Base-by-base conservation (phyloP, 192 early-diverging fungal genomes). In the Umbelopsis isabellina region DNA sequence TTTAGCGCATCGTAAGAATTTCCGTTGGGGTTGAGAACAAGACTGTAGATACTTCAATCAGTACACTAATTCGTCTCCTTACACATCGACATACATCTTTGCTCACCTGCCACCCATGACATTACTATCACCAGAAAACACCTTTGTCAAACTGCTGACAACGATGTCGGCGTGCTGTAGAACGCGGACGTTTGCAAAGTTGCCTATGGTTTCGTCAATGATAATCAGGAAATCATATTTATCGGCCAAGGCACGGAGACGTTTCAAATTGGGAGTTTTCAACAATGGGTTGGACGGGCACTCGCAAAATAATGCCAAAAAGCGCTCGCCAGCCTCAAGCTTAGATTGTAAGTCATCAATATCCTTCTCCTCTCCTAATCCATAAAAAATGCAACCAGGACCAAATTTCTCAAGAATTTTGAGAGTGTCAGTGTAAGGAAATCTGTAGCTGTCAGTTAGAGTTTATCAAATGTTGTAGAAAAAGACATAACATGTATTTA, bases 361-460 rank as follows among this genome's bases (percentile, higher is more conserved):
- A 67, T 94, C 93, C 4, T 68, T 58, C n/a, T 83, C 83, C 48
- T 91, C 89, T 44, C 95, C 95, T 66, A 91, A 77, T n/a, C 94
- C 96, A 64, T 92, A 88, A 75, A 97, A 96, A 75, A 92, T 83
- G 49, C 89, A 92, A 25, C 97, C 95, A 49, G 91, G 79, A 0
- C 95, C 96, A 84, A 97, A 97, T 79, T 97, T 96, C 80, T 99
- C 80, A 66, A 97, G 86, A 46, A 99, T 93, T 80, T 99, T 99
- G 23, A 99, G 84, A n/a, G 95, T 96, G 76, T 99, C 97, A 2
- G 91, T 88, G 81, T 99, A 99, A 8, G 95, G 91, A 72, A 99
- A 98, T 0, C 91, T 92, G 70, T 16, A 10, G 30, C 37, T 22
- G 37, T 37, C 33, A 9, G 37, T 46, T 35, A 10, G 27, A 49